Base-by-base conservation (phyloP, 805 yeast species). In the Ogataea paradorogensis region DNA sequence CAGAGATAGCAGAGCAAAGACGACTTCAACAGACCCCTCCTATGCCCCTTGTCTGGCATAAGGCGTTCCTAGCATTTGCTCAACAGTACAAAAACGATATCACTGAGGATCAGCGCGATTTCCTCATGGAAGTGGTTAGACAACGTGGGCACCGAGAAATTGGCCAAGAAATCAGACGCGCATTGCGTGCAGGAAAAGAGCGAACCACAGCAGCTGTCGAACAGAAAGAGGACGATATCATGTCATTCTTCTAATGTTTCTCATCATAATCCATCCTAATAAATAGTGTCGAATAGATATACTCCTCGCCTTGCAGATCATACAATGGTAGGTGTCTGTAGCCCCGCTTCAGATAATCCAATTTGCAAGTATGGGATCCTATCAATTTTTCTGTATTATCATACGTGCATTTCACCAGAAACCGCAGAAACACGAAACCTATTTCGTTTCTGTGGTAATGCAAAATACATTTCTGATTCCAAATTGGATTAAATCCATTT, bases 61-160 rank as follows among this genome's bases (percentile, higher is more conserved):
- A 91, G 62, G 91, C 97, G 2, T 84, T 93, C 58, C 71, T 93
- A 42, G 83, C 93, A 2, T 93, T 93, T 69, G 95, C 97, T 25
- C 97, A 90, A 67, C 76, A 96, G 49, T 93, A 93, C 62, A 93
- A 91, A 63, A 91, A 93, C 59, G 99, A 93, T 70, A 87, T 93
- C 43, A 93, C 99, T n/a, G 96, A 88, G 54, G 99, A 93, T 61
- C 99, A 93, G 71, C 77, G 96, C 61, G 99, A 93, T 55, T 88
- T 91, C 64, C 69, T 93, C 45, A 67, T 93, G 59, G 97, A 91
- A 54, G 90, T 95, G 4, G 78, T 89, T 14, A 82, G 95, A 66
- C 90, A 83, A 59, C 84, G 96, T 65, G 82, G 82, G 35, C 99
- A 93, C 59, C 84, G 72, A 45, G 84, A 82, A 20, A 85, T 93